Base-by-base conservation (phyloP, 106 monocot species). In the Amphibolis antarctica region DNA sequence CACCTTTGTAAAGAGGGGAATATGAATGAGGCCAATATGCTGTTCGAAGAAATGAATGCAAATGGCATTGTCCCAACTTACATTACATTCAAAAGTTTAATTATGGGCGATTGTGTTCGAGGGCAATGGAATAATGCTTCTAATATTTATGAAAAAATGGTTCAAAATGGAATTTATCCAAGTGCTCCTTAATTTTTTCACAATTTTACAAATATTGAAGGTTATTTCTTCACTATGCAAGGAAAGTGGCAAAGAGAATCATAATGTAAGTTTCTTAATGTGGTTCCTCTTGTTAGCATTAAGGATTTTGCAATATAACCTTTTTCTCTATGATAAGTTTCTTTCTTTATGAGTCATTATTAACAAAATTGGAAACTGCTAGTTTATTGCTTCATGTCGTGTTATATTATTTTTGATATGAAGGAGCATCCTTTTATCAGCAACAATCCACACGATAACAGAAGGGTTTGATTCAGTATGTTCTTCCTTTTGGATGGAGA, bases 11-110 rank as follows among this genome's bases (percentile, higher is more conserved):
- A 23, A 54, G 25, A 42, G 5, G 74, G 61, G 6, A 12, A 13
- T 1, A 15, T 66, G 12, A 19, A 67, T 25, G 59, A 67, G 14
- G 53, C 66, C 12, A 10, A 19, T 4, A 50, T 20, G 50, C 30
- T 66, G 9, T 21, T 66, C 18, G 27, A 66, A 24, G 69, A 80
- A 20, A 83, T 87, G 80, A 11, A 26, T 49, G 30, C 19, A 1
- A 10, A 21, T 0, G 60, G 77, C 1, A 46, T 78, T 47, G 26
- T 24, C 0, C 87, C 75, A 0, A 43, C 64, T 69, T 6, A 52
- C n/a, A 26, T 76, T 12, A 72, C 80, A 0, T 81, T 64, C 46
- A 51, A 58, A 30, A 30, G 63, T 28, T 45, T 87, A 6, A 66
- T 86, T n/a, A 10, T 62, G 50, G 60, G 42, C 28, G 36, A 60